Percentiles rank a stretch among this genome's conserved stretches.
phyloP scores from a whole-genome alignment of 306 rosid genomes.

The Luffa acutangula region DNA sequence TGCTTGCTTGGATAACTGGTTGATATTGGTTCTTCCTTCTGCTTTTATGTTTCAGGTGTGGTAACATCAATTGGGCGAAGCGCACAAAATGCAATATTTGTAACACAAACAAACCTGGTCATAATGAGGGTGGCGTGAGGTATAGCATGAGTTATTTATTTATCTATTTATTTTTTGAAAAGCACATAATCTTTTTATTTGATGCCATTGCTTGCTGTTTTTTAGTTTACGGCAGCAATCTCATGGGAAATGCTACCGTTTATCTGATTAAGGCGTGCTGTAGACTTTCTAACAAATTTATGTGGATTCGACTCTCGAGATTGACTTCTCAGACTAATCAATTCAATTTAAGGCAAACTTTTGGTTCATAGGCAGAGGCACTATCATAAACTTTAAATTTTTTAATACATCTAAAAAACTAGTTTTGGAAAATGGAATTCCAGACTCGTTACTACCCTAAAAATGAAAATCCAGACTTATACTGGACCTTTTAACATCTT shows the following conservation, averaged over 20 bases:
- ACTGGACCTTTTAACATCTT: background rate
- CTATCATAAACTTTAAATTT: background rate
- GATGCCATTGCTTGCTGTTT: background rate
- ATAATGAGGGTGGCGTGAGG: conserved; percentile 96
- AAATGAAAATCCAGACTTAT: background rate
- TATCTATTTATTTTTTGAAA: background rate
- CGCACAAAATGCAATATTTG: conserved; percentile 91
- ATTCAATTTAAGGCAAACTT: background rate
- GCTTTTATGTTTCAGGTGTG: conserved; percentile 58
- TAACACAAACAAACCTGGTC: conserved; percentile 96
- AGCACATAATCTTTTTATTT: conserved; percentile 5
- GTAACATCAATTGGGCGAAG: conserved; percentile 97
- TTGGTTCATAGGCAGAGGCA: background rate
- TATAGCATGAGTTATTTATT: conserved; percentile 13
- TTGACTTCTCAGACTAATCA: background rate
- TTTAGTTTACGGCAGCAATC: background rate
- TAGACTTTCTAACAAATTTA: background rate
- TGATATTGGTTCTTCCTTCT: conserved; percentile 8
- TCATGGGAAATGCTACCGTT: background rate
- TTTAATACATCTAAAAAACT: background rate
- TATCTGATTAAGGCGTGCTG: background rate
- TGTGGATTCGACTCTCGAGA: background rate
- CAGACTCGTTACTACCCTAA: background rate
- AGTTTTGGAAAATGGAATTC: background rate
- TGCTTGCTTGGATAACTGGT: conserved; percentile 10